A percentile compares a stretch with the other conserved stretches of the same genome.
phyloP scores from a whole-genome alignment of 164 flowering plant genomes.

The Annona squamosa region DNA sequence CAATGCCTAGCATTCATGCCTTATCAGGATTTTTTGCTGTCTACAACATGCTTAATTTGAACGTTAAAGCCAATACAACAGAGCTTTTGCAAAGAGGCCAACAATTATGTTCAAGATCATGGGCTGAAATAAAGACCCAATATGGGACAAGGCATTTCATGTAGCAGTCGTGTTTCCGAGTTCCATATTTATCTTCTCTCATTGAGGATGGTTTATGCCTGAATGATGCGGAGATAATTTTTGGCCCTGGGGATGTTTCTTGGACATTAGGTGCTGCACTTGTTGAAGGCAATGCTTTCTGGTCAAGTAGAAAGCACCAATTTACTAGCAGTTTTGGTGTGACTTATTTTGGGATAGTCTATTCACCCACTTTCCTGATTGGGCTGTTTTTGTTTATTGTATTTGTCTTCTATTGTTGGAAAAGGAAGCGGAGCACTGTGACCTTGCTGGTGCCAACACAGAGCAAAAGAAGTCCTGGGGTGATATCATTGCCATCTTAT shows the following conservation, averaged over 20 bases:
- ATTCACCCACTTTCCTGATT: slow-evolving; percentile 31
- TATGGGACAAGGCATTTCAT: slow-evolving; percentile 18
- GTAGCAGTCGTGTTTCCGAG: slow-evolving; percentile 42
- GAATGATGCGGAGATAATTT: slow-evolving; percentile 36
- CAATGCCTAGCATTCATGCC: slow-evolving; percentile 41
- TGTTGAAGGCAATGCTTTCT: slow-evolving; percentile 36
- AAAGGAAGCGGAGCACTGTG: slow-evolving; percentile 24
- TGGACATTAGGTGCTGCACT: slow-evolving; percentile 71
- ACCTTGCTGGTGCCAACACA: slow-evolving; percentile 27
- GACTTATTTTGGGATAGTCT: slow-evolving; percentile 11
- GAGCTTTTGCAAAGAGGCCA: slow-evolving; percentile 43
- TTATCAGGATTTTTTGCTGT: slow-evolving; percentile 64
- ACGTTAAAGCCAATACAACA: slow-evolving; percentile 36
- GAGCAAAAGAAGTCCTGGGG: slow-evolving; percentile 25
- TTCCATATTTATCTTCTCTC: slow-evolving; percentile 54
- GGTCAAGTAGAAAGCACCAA: slow-evolving; percentile 16
- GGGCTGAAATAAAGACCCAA: slow-evolving; percentile 23
- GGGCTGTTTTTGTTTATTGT: slow-evolving; percentile 27
- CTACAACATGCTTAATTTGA: slow-evolving; percentile 39
- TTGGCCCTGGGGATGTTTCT: slow-evolving; percentile 59
- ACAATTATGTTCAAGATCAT: slow-evolving; percentile 42
- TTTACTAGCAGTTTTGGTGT: slow-evolving; percentile 11
- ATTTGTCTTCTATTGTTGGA: slow-evolving; percentile 29
- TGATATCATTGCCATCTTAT: slow-evolving; percentile 38
- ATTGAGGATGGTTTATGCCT: slow-evolving; percentile 48